Base-by-base conservation (phyloP, 2,329 filamentous ascomycete species). In the Xylaria arbuscula region DNA sequence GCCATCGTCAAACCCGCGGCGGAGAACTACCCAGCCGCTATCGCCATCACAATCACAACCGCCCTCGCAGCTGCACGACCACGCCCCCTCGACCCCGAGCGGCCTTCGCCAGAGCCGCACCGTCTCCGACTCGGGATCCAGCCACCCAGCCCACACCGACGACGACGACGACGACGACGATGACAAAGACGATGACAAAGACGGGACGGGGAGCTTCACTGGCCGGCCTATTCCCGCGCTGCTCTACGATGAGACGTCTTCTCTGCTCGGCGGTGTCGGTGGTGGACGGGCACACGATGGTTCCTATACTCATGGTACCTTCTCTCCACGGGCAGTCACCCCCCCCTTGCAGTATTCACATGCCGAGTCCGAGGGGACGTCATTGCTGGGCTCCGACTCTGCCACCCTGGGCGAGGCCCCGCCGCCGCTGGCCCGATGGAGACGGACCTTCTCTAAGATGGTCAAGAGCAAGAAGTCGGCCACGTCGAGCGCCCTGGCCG, bases 221-320 rank as follows among this genome's bases (percentile, higher is more conserved):
- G n/a, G 8, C 45, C n/a, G 15, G 40, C 17, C 40, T 45, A n/a
- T 45, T 7, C 8, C 15, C 10, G 40, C 34, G 22, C 11, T 13
- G 15, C 38, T n/a, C 15, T 36, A 28, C 8, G 80, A 79, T 71
- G 88, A 90, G 73, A 83, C 82, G 2, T 88, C 87, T 1, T 82
- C 85, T 2, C 78, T 90, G 32, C 80, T 78, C 59, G 72, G 79
- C 48, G 72, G 74, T 64, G 79, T 82, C 45, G 72, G 79, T 47
- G 72, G 74, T 64, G 79, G 82, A 47, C 78, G 73, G 38, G 80
- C 79, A 5, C 84, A 86, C 71, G 79, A 83, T 10, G 85, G 84
- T 22, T 78, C 79, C 62, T 93, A 90, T 82, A 85, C 87, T 74
- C 91, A 96, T 81, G 93, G 92, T 73, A 92, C 92, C 17, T 93